These are phyloP conservation scores for Eutrema japonicum DNA, from an alignment of 345 rosid genomes.

Conservation along the genomic window DNA sequence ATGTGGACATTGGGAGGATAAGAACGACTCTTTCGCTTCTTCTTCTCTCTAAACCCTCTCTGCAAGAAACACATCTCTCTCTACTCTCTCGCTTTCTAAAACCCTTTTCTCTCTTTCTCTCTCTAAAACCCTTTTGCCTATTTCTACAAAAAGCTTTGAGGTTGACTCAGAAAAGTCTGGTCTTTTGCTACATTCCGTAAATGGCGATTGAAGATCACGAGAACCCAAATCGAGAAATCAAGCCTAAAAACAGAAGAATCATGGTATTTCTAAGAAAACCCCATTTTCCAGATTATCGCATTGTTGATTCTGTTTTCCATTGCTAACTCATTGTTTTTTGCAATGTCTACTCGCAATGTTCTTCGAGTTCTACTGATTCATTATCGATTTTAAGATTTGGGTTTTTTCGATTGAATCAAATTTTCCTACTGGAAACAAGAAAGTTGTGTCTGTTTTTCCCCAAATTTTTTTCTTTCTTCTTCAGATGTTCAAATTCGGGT, in stretches of 20 bases:
- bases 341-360: slow-evolving; percentile 11
- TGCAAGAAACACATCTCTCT: slow-evolving; percentile 37
- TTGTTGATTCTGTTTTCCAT: slow-evolving; percentile 18
- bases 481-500: not conserved
- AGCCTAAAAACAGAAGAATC: slow-evolving; percentile 64
- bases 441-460: not conserved
- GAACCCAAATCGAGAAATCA: slow-evolving; percentile 66
- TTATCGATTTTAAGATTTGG: slow-evolving; percentile 27
- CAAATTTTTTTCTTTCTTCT: not conserved
- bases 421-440: slow-evolving; percentile 4
- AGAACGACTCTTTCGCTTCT: slow-evolving; percentile 53
- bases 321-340: not conserved
- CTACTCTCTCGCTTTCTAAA: slow-evolving; percentile 33
- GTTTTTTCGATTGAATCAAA: slow-evolving; percentile 5
- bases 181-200: slow-evolving; percentile 42
- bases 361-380: not conserved
- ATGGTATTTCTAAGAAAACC: slow-evolving; percentile 47
- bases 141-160: not conserved
- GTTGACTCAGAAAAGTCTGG: slow-evolving; percentile 21
- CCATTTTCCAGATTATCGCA: slow-evolving; percentile 6
- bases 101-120: slow-evolving; percentile 36
- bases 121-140: slow-evolving; percentile 19
- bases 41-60: slow-evolving; percentile 42
- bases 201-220: slow-evolving; percentile 90
- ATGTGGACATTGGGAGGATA: slow-evolving; percentile 54